Evolutionary conservation across 768 basidiomycete genomes (phyloP), one percentile per base, ranked within the genome.

Genomic region (Ramaria sp.): DNA sequence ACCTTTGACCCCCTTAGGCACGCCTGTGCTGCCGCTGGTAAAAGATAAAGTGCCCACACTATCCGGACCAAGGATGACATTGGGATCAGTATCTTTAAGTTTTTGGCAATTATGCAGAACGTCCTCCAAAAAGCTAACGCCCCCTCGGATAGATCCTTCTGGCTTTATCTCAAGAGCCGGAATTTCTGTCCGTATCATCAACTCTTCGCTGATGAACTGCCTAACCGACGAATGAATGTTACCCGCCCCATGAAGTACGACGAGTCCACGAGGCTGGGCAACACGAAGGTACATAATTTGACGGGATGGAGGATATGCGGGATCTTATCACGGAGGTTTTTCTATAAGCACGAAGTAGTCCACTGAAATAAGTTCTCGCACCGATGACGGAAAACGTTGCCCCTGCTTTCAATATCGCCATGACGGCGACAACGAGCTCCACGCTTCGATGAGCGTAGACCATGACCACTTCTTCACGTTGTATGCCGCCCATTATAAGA

Each of bases 361-460:
- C 45, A 22, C 53, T 53, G 52, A 56, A 27, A 20, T 19, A 37
- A 39, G 57, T 55, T 49, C 27, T 45, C 84, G 61, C 48, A 94
- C 92, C 94, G 47, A 98, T 95, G 59, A 99, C 96, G 47, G 90
- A 94, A 73, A 99, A 97, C 3, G 90, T 93, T 0, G 90, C 95
- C 27, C 96, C 96, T 3, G 88, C 91, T 71, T 97, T 97, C 60
- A 98, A 77, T 37, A 94, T 84, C 22, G 91, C 96, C 86, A 99
- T 90, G 7, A 98, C 92, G 5, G 95, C 94, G 3, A 98, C 88
- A 1, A 96, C 90, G 53, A 99, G 84, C 68, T 99, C 95, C 48
- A 97, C 93, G 62, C 90, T 91, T 34, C 96, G 82, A 65, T 96
- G 85, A 1, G 95, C 95, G 66, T 98, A 99, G 19, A 99, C 87